phyloP scores from a whole-genome alignment of 345 rosid species.

The Eucalyptus cloeziana region DNA sequence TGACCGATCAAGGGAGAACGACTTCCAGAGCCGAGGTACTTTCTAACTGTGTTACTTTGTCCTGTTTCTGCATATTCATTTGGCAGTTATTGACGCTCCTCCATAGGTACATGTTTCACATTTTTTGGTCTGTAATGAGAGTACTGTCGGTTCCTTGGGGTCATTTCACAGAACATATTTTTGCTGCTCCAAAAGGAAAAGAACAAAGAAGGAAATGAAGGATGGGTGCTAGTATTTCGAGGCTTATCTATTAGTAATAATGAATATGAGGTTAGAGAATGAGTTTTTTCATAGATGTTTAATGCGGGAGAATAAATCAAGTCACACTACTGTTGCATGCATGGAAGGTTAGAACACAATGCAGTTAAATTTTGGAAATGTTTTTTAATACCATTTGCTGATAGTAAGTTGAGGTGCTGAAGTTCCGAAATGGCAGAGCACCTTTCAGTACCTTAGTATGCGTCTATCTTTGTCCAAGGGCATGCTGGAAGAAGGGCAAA shows the following conservation, averaged over 20 bases:
- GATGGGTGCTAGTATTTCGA: not conserved
- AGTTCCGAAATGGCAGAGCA: not conserved
- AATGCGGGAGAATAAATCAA: not conserved
- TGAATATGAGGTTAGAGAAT: not conserved
- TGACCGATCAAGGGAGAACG: conserved; percentile 24
- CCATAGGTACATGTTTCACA: not conserved
- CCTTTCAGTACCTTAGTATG: not conserved
- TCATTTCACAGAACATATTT: not conserved
- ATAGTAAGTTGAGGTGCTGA: not conserved
- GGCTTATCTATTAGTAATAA: not conserved
- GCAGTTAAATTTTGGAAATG: not conserved
- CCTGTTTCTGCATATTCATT: not conserved
- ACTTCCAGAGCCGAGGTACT: conserved; percentile 35
- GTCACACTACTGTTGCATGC: not conserved
- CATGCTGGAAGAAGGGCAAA: not conserved
- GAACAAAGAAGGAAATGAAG: not conserved
- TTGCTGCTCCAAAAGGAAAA: not conserved
- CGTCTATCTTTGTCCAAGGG: not conserved
- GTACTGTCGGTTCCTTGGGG: not conserved
- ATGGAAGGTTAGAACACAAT: not conserved
- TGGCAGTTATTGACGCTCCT: not conserved
- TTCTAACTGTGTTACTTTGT: not conserved
- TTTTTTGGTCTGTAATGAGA: not conserved
- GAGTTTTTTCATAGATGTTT: not conserved
- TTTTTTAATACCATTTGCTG: not conserved